Evolutionary conservation across 495 filamentous ascomycete genomes (phyloP), one percentile per base, ranked within the genome.

Genomic region (Penicillium ucsense): DNA sequence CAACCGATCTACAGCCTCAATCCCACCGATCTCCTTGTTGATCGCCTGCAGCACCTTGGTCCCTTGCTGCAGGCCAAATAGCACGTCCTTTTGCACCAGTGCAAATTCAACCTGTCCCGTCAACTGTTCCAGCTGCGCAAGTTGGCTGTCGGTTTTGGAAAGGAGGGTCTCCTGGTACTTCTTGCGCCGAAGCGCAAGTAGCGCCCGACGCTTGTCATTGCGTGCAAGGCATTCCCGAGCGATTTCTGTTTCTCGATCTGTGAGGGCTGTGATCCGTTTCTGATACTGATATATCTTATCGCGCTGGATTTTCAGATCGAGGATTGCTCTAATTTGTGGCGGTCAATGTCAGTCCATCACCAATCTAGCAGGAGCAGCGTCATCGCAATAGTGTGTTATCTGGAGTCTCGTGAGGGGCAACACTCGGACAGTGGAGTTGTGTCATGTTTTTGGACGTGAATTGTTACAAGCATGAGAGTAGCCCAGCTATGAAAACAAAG

Each of bases 201-300:
- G 77, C 0, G 92, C 92, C 42, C 83, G 80, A 55, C 77, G 70
- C 59, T 86, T 86, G 67, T 97, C 85, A 60, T 82, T 79, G 35
- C 74, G 71, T 1, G 73, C 67, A 6, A 98, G 79, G 64, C 90
- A 86, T 70, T 88, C 75, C 45, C 78, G 77, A n/a, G 92, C 92
- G 52, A 89, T 83, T 35, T 75, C 80, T 29, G 81, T 91, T 65
- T 98, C 94, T 45, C 82, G 80, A 60, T 81, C 68, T 8, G 92
- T 94, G 20, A 98, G 79, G 43, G 85, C 72, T 31, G 81, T 81
- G 60, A 98, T 91, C 53, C 86, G 85, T 50, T 83, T 82, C 63
- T 94, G 89, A 68, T 98, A 96, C 57, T 94, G 86, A 52, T 89
- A 88, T 2, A 97, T 86, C 57, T 86, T 89, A 75, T 98, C 92